phyloP scores from a whole-genome alignment of 2,329 filamentous ascomycete genomes.

The Aphanocladium album region DNA sequence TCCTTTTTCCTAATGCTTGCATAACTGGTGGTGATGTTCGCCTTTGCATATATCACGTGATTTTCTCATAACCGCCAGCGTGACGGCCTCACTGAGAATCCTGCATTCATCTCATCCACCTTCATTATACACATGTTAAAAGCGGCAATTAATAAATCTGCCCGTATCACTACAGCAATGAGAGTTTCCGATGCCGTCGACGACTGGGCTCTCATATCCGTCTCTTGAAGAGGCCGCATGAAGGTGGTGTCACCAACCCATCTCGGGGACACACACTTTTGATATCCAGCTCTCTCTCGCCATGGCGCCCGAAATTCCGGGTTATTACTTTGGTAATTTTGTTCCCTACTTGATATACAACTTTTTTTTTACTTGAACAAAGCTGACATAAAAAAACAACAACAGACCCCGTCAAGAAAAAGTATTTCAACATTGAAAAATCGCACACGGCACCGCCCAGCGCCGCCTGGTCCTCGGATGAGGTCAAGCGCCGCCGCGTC shows the following conservation, averaged over 20 bases:
- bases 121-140: neutral
- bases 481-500: constrained; percentile 51
- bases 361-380: neutral
- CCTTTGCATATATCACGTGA: constrained; percentile 6
- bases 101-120: neutral
- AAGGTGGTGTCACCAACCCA: neutral
- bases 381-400: neutral
- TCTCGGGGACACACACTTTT: neutral
- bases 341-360: neutral
- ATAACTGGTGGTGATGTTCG: neutral
- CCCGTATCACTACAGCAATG: neutral
- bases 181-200: neutral
- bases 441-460: constrained; percentile 46
- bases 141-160: neutral
- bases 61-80: neutral
- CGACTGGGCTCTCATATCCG: neutral
- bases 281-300: neutral
- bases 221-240: neutral
- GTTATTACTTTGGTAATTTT: constrained; percentile 48
- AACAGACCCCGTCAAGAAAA: constrained; percentile 52
- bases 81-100: neutral
- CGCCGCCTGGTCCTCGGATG: constrained; percentile 51
- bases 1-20: too few relatives aligned
- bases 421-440: constrained; percentile 64
- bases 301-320: constrained; percentile 41